Conservation (phyloP, 768 basidiomycete genomes). For the Zangia roseola region DNA sequence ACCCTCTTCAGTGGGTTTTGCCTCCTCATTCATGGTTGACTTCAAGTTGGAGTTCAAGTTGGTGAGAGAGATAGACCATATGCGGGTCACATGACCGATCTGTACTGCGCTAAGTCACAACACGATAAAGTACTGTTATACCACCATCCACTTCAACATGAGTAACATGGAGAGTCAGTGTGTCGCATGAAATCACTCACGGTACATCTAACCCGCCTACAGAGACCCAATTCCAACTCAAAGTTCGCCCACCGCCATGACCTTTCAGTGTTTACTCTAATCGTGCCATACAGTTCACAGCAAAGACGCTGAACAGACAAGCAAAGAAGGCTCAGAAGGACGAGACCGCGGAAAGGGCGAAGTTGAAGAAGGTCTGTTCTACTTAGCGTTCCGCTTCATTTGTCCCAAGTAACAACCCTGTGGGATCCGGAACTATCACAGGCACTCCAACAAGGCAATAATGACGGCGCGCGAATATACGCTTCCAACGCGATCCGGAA, state of each 20-base stretch:
- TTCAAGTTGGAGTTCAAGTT: too few relatives aligned
- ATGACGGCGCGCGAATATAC: constrained; percentile 96
- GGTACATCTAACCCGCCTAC: constrained; percentile 11
- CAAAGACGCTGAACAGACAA: constrained; percentile 91
- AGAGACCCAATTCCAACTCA: constrained; percentile 99
- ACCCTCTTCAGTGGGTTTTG: neutral
- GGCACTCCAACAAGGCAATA: constrained; percentile 97
- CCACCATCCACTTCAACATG: constrained; percentile 40
- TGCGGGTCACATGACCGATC: constrained; percentile 12
- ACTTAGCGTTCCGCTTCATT: neutral
- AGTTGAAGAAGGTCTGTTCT: constrained; percentile 82
- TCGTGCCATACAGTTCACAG: constrained; percentile 74
- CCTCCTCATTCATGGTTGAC: constrained; percentile 3
- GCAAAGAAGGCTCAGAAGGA: constrained; percentile 98
- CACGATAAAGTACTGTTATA: neutral
- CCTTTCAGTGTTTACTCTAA: constrained; percentile 13
- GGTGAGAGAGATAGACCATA: neutral
- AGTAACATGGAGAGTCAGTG: constrained; percentile 88
- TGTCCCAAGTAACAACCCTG: neutral
- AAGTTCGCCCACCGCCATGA: constrained; percentile 50
- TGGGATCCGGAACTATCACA: constrained; percentile 31
- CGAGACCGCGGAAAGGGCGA: constrained; percentile 82
- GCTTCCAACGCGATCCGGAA: constrained; percentile 98
- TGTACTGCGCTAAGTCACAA: neutral
- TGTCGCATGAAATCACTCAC: neutral